Evolutionary conservation across 768 basidiomycete genomes (phyloP).

Genomic region (Phanerochaete sordida): DNA sequence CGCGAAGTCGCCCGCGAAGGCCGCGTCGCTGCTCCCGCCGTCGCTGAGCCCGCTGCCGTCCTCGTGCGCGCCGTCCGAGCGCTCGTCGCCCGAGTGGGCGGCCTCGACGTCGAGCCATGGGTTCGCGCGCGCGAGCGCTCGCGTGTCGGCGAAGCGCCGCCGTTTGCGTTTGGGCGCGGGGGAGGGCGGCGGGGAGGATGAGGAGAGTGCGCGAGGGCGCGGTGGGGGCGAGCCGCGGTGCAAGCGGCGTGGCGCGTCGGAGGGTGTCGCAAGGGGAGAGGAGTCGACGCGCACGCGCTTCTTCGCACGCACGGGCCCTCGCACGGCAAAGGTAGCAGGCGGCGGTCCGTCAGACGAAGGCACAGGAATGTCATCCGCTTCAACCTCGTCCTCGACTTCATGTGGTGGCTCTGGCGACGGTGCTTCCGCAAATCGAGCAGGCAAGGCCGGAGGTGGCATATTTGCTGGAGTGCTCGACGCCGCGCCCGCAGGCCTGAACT

Average conservation of each 20-base stretch:
- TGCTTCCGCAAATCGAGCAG: conserved; percentile 22
- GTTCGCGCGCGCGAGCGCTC: conserved; percentile 34
- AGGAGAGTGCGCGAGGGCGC: background rate
- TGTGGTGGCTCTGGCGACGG: conserved; percentile 15
- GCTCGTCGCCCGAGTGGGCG: conserved; percentile 77
- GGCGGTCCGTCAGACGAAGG: conserved; percentile 1
- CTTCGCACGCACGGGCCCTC: conserved; percentile 32
- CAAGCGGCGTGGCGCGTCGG: conserved; percentile 30
- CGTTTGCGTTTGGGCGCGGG: conserved; percentile 22
- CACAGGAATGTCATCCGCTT: background rate
- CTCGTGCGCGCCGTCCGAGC: conserved; percentile 56
- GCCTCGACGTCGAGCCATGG: conserved; percentile 68
- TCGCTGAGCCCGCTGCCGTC: conserved; percentile 28
- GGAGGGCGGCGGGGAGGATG: conserved; percentile 1
- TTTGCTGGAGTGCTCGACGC: background rate
- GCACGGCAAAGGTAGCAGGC: conserved; percentile 45
- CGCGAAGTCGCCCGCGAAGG: conserved; percentile 60
- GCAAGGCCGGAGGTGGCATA: conserved; percentile 36
- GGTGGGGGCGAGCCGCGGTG: conserved; percentile 15
- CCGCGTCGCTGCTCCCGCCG: conserved; percentile 53
- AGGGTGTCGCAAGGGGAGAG: conserved; percentile 29
- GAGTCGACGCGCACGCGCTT: conserved; percentile 26
- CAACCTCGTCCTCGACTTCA: background rate
- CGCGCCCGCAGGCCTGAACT: background rate
- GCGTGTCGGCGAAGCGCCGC: conserved; percentile 25